Base-by-base conservation (phyloP, 208 protist genomes). In the Leishmania braziliensis region DNA sequence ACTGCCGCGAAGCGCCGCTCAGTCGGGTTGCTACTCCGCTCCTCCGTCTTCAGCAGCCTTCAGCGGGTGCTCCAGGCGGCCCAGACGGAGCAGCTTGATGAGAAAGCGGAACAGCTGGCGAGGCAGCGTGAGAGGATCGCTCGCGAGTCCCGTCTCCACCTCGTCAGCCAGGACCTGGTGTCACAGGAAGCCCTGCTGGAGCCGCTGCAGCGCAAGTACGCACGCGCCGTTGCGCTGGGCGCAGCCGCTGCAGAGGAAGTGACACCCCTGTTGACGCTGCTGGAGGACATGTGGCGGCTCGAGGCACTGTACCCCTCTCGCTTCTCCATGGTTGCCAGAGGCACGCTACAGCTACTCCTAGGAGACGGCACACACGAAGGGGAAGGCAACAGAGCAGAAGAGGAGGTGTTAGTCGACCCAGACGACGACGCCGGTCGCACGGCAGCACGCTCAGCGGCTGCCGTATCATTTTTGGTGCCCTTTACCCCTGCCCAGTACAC, bases 11-110 rank as follows among this genome's bases (percentile, higher is more conserved):
- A 86, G 74, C 84, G 75, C 16, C 80, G 76, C 4, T 53, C 65
- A 3, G 85, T 78, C 29, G 78, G 70, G 8, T 10, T 82, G 53
- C 58, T 92, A 72, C 85, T 91, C 5, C 83, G 87, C 50, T 92
- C 88, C 23, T 85, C 88, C 54, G 87, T 86, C 54, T 95, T 97
- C 82, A 92, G 86, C n/a, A 89, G 90, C 46, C 65, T 97, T 54
- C 90, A 95, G 72, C 90, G 84, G 39, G 86, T 90, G 66, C 87
- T 97, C 51, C 84, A 81, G 60, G 84, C 84, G 1, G 92, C 90
- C 5, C 84, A 91, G 77, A 85, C 89, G 75, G 92, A 96, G 81
- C 81, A 90, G 58, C 78, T 84, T 18, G 84, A 90, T 36, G 77
- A 86, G 54, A 84, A 86, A 56, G 80, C 82, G 39, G 82, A 86